These are phyloP conservation scores for Graphilbum fragrans DNA, from an alignment of 2,329 filamentous ascomycete species.

Conservation along the genomic window DNA sequence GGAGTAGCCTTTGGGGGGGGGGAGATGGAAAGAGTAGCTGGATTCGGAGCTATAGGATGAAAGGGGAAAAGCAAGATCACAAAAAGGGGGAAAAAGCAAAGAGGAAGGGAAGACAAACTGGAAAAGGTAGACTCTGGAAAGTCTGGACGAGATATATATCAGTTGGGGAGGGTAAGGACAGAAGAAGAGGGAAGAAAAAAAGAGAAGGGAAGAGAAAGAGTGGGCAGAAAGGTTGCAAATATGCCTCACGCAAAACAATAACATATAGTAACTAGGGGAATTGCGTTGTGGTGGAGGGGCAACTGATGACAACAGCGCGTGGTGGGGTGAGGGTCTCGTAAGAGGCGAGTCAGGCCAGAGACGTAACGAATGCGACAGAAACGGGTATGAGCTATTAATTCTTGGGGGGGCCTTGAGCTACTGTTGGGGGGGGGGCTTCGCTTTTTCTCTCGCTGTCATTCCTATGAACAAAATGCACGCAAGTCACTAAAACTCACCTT, in stretches of 20 bases:
- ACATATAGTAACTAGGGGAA: conserved; percentile 1
- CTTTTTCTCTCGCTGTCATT: background rate
- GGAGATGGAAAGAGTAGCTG: too few species aligned
- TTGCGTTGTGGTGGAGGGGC: conserved; percentile 8
- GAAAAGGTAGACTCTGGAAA: background rate
- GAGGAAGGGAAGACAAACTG: background rate
- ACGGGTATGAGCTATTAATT: too few species aligned
- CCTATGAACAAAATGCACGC: too few species aligned
- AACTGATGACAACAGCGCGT: conserved; percentile 1
- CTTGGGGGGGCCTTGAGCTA: too few species aligned
- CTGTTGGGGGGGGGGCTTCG: background rate
- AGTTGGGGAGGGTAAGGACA: background rate
- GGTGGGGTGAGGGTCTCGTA: background rate
- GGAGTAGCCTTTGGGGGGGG: too few species aligned
- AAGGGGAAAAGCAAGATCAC: too few species aligned
- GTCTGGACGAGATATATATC: background rate
- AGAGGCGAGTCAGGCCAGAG: too few species aligned
- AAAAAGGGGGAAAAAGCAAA: background rate
- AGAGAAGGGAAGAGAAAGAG: background rate
- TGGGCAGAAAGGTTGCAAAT: background rate
- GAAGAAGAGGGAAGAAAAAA: background rate
- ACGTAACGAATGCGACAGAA: conserved; percentile 12
- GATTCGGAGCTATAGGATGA: too few species aligned
- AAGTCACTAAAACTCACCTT: too few species aligned
- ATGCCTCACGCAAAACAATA: conserved; percentile 8